Conservation (phyloP, 148 eudicot genomes). For the Amaranthus hypochondriacus region DNA sequence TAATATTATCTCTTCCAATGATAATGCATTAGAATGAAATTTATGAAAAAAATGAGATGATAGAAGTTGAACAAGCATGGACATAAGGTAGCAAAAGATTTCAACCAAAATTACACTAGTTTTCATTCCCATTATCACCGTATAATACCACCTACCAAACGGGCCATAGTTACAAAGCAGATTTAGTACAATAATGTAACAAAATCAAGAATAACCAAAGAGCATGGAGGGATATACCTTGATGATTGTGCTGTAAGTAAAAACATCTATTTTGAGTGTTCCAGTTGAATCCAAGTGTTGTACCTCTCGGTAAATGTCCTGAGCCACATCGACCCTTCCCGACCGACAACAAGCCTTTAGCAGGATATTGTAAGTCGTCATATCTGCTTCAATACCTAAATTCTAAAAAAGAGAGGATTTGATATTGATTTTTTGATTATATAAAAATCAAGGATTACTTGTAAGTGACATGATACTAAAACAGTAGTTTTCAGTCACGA, state of each 20-base stretch:
- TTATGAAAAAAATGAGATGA: no score
- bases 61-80: no score
- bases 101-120: no score
- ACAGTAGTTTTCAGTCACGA: neutral
- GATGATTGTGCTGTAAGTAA: conserved; percentile 90
- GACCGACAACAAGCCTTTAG: conserved; percentile 87
- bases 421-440: neutral
- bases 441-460: neutral
- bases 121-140: no score
- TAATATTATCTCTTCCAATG: no score
- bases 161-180: neutral
- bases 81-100: no score
- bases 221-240: conserved; percentile 44
- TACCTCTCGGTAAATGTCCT: conserved; percentile 67
- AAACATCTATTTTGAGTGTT: conserved; percentile 72
- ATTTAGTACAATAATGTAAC: conserved; percentile 9
- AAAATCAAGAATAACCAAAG: neutral
- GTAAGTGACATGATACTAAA: neutral
- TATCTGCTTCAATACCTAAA: conserved; percentile 63
- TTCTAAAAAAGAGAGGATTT: conserved; percentile 34
- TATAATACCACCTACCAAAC: no score
- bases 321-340: conserved; percentile 85
- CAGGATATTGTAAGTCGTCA: conserved; percentile 87
- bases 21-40: no score
- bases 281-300: conserved; percentile 60